Base-by-base conservation (phyloP, 2,329 filamentous ascomycete genomes). In the Zasmidium angulare region DNA sequence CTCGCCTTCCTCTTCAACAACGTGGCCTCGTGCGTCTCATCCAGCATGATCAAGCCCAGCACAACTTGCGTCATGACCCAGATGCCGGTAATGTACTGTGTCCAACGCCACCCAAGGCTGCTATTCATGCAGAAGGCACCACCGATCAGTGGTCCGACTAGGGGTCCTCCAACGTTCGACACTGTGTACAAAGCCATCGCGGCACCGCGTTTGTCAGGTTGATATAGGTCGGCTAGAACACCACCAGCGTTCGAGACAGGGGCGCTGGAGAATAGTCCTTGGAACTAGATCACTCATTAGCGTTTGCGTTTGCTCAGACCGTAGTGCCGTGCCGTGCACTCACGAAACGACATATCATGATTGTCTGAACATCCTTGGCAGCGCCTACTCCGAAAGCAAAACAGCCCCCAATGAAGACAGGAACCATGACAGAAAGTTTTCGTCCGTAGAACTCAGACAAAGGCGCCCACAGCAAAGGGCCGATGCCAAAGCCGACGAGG, bases 341-440 rank as follows among this genome's bases (percentile, higher is more conserved):
- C n/a, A 43, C 36, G n/a, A 77, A 78, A 1, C 77, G 72, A 7
- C 69, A 74, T 58, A 76, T 63, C 50, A 76, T 69, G 7, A 77
- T 63, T 0, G 68, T 65, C 3, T 66, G 61, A 1, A 71, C 64
- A 53, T 71, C 71, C 53, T 65, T 69, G 62, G 71, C 75, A 14
- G 63, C 71, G 3, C 75, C 78, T 2, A 74, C 73, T 11, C 73
- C 77, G 52, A 81, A 76, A 14, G 74, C 77, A 62, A 81, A 79
- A n/a, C 78, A 55, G 1, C 67, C 75, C 17, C 78, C 68, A 14
- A 74, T 63, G 20, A 75, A 69, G 50, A 79, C 71, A 1, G 76
- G 72, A 2, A 74, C 73, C 6, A 79, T 65, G 66, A 80, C 75
- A 10, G 71, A 72, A 52, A 72, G 65, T 59, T 75, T 73, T 3